phyloP scores from a whole-genome alignment of 2,329 filamentous ascomycete genomes.

The Xenosphaeropsis pyriputrescens region DNA sequence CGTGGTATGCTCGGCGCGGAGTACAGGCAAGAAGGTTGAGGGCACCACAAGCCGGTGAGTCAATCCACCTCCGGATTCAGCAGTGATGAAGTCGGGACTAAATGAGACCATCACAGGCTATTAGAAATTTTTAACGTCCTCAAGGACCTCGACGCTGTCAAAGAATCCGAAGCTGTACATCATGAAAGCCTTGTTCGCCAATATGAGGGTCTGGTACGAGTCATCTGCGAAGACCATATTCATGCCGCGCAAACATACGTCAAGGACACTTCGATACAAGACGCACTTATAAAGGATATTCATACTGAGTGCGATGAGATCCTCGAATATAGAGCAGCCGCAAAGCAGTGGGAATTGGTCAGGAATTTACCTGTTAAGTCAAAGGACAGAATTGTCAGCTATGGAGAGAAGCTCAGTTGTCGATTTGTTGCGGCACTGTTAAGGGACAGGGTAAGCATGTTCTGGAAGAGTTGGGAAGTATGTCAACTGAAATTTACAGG shows the following conservation, averaged over 20 bases:
- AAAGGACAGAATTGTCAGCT: constrained; percentile 81
- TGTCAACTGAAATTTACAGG: constrained; percentile 23
- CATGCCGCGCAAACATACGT: constrained; percentile 53
- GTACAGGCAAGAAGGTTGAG: constrained; percentile 84
- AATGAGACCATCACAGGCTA: constrained; percentile 17
- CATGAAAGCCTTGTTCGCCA: constrained; percentile 36
- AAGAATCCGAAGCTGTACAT: constrained; percentile 36
- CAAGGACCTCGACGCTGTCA: constrained; percentile 34
- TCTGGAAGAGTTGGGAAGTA: background rate
- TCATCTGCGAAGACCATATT: constrained; percentile 73
- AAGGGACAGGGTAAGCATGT: constrained; percentile 44
- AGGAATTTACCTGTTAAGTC: constrained; percentile 60
- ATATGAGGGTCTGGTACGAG: constrained; percentile 62
- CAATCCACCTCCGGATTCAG: constrained; percentile 4
- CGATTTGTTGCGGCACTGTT: constrained; percentile 78
- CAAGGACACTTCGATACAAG: constrained; percentile 36
- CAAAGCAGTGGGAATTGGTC: constrained; percentile 45
- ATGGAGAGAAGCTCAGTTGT: constrained; percentile 92
- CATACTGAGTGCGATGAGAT: constrained; percentile 69
- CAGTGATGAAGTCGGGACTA: too few relatives aligned
- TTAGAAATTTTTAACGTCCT: constrained; percentile 45
- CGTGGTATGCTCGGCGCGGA: constrained; percentile 90
- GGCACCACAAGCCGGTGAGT: constrained; percentile 90
- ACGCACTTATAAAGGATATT: constrained; percentile 49
- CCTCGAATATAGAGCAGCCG: constrained; percentile 53